Conservation (phyloP, 1,139 yeast genomes). For the Hansenula lynferdii region DNA sequence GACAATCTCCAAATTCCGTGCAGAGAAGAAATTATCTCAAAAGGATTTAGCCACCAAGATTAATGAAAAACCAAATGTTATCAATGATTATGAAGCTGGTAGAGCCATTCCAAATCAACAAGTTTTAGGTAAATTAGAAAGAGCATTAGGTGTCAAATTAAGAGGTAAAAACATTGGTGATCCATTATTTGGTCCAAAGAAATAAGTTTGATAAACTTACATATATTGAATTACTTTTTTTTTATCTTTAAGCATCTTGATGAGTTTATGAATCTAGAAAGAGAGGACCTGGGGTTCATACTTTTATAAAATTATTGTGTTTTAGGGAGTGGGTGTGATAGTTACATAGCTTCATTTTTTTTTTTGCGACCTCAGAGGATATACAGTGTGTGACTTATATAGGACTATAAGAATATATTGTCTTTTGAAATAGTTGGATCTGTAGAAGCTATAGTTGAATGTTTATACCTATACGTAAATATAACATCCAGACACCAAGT, state of each 20-base stretch:
- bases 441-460: neutral
- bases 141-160: slow-evolving; percentile 90
- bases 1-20: slow-evolving; percentile 81
- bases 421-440: neutral
- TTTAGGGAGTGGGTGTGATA: too few relatives aligned
- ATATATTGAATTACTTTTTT: neutral
- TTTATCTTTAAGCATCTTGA: neutral
- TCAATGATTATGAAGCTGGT: slow-evolving; percentile 96
- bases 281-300: slow-evolving; percentile 1
- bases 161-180: slow-evolving; percentile 96
- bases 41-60: slow-evolving; percentile 94
- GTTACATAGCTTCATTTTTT: too few relatives aligned
- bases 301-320: neutral
- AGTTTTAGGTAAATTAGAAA: slow-evolving; percentile 84
- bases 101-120: slow-evolving; percentile 97
- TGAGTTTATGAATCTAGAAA: neutral
- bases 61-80: slow-evolving; percentile 92
- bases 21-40: slow-evolving; percentile 85
- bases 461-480: neutral
- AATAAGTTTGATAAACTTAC: slow-evolving; percentile 19
- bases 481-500: neutral
- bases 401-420: too few relatives aligned
- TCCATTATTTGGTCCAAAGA: slow-evolving; percentile 53
- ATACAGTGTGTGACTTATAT: too few relatives aligned
- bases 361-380: too few relatives aligned